Conservation (phyloP, 176 grass and related monocot genomes). For the Carex myosuroides region DNA sequence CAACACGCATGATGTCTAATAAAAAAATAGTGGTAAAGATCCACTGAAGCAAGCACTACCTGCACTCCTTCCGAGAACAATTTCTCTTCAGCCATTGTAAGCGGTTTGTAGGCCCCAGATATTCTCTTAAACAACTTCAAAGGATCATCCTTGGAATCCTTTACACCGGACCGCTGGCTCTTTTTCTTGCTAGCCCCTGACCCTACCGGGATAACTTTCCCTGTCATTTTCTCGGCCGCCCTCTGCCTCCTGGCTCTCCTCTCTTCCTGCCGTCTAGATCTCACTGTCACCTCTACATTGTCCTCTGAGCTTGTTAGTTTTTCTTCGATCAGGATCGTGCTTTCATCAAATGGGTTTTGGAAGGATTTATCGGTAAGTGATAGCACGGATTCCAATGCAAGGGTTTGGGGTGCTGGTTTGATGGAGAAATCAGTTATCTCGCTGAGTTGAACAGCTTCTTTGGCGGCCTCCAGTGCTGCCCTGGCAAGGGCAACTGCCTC, state of each 20-base stretch:
- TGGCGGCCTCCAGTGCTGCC: slow-evolving; percentile 61
- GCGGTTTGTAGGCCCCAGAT: slow-evolving; percentile 33
- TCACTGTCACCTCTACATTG: slow-evolving; percentile 36
- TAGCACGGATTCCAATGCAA: background rate
- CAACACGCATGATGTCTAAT: background rate
- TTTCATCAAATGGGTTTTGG: slow-evolving; percentile 34
- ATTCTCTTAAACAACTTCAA: slow-evolving; percentile 47
- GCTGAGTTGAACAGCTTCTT: slow-evolving; percentile 52
- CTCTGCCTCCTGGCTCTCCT: slow-evolving; percentile 61
- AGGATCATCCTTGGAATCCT: slow-evolving; percentile 49
- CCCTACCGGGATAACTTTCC: slow-evolving; percentile 16
- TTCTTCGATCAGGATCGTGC: slow-evolving; percentile 13
- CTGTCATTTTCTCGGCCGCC: slow-evolving; percentile 39
- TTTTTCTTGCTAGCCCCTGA: slow-evolving; percentile 34
- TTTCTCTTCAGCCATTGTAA: slow-evolving; percentile 59
- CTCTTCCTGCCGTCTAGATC: slow-evolving; percentile 51
- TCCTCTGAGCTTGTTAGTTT: background rate
- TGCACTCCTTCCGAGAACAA: slow-evolving; percentile 79
- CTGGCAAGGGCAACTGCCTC: slow-evolving; percentile 87
- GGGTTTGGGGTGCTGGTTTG: slow-evolving; percentile 2
- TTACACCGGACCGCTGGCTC: slow-evolving; percentile 36
- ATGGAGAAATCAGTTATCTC: slow-evolving; percentile 11
- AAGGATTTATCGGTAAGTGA: slow-evolving; percentile 15
- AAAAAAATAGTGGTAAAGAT: background rate
- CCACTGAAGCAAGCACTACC: slow-evolving; percentile 22